A percentile compares a stretch with the other conserved stretches of the same genome.
phyloP scores from a whole-genome alignment of 768 basidiomycete species.

The Termitomyces sp. region DNA sequence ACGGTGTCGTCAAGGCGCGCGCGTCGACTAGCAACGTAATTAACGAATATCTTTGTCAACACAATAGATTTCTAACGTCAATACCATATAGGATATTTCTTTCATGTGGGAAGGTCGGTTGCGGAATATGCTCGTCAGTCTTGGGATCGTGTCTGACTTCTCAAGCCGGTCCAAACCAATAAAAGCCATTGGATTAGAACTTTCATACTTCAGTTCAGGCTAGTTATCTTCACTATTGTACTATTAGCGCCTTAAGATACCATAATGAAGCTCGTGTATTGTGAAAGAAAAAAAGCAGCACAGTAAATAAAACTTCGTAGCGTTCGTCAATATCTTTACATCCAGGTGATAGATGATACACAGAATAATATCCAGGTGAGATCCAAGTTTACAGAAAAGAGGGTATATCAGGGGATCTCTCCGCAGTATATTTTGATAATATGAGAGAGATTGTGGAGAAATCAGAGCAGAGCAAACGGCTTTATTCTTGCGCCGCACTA shows the following conservation, averaged over 20 bases:
- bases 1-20: constrained; percentile 84
- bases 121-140: constrained; percentile 81
- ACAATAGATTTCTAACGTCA: neutral
- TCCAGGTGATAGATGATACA: constrained; percentile 11
- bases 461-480: neutral
- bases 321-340: constrained; percentile 12
- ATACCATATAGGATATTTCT: constrained; percentile 63
- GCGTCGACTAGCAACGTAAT: constrained; percentile 86
- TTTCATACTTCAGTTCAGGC: constrained; percentile 83
- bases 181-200: constrained; percentile 83
- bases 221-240: neutral
- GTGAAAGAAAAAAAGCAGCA: neutral
- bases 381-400: neutral
- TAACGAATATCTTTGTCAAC: neutral
- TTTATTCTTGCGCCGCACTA: constrained; percentile 20
- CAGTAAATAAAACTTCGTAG: neutral
- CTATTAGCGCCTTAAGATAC: neutral
- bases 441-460: neutral
- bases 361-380: constrained; percentile 1
- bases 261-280: neutral
- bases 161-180: constrained; percentile 83
- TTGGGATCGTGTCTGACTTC: constrained; percentile 90
- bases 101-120: constrained; percentile 93
- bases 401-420: constrained; percentile 1
- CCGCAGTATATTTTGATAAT: neutral